phyloP scores from a whole-genome alignment of 441 rosid genomes.

The Arabidopsis lyrata region DNA sequence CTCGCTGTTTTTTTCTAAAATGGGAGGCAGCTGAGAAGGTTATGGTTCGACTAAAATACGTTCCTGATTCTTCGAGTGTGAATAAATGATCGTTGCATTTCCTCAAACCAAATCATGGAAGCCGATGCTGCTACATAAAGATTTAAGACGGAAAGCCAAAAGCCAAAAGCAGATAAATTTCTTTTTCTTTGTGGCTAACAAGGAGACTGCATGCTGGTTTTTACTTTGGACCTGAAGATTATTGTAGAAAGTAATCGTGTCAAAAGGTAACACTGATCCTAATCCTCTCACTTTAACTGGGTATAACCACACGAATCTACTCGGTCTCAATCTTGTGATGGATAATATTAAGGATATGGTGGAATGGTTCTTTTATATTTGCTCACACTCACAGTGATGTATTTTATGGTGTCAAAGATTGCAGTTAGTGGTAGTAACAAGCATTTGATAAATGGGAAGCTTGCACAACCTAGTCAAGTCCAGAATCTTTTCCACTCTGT shows the following conservation, averaged over 20 bases:
- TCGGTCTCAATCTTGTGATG: constrained; percentile 8
- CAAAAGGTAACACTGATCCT: constrained; percentile 18
- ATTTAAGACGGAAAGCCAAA: background rate
- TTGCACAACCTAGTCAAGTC: no score
- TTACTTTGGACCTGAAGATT: constrained; percentile 1
- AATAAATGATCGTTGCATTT: constrained; percentile 32
- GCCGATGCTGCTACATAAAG: constrained; percentile 42
- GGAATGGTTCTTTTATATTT: no score
- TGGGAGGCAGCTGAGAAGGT: constrained; percentile 59
- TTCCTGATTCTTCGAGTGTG: constrained; percentile 52
- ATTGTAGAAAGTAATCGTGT: background rate
- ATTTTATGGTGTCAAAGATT: no score
- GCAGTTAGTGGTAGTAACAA: no score
- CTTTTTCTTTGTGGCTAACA: background rate
- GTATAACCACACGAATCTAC: background rate
- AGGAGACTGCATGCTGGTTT: constrained; percentile 13
- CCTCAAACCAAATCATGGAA: constrained; percentile 34
- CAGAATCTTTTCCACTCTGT: no score
- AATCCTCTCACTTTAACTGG: constrained; percentile 8
- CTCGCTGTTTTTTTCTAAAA: constrained; percentile 51
- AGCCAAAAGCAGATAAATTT: constrained; percentile 20
- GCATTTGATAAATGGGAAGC: no score
- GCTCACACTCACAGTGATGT: no score
- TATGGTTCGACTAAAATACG: constrained; percentile 58
- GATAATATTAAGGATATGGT: no score